Evolutionary conservation across 2,329 filamentous ascomycete species (phyloP).

Genomic region (Xylariaceae sp.): DNA sequence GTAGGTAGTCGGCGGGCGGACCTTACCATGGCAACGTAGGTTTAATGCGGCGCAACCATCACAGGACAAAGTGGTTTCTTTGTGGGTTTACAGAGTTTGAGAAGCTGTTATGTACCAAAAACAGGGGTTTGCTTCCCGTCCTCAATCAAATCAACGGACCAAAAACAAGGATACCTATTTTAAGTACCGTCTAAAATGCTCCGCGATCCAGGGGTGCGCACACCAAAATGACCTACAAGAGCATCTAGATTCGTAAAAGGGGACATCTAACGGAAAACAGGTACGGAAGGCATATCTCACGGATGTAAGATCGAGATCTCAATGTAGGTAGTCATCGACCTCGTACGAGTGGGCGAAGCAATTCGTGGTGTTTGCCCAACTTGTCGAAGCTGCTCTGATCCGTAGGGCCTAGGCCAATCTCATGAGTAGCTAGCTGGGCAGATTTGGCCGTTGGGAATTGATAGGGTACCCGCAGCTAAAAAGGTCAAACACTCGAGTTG

Average conservation of each 20-base stretch:
- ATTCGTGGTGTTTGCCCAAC: no score
- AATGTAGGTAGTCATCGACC: no score
- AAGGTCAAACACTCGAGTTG: neutral
- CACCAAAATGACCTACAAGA: neutral
- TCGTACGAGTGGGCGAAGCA: no score
- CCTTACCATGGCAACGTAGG: neutral
- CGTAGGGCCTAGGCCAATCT: no score
- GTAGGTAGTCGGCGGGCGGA: neutral
- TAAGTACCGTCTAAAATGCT: neutral
- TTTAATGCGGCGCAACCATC: slow-evolving; percentile 1
- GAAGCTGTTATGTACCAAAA: neutral
- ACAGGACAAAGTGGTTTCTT: neutral
- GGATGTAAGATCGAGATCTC: no score
- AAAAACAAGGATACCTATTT: neutral
- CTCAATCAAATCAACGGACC: neutral
- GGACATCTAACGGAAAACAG: no score
- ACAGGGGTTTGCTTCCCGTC: neutral
- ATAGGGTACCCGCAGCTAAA: neutral
- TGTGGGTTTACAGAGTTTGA: neutral
- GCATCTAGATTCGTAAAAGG: no score
- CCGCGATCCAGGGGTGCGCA: neutral
- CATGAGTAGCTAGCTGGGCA: no score
- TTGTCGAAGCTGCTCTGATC: no score
- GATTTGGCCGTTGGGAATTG: neutral
- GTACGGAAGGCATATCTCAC: no score